Evolutionary conservation across 164 flowering plant species (phyloP).

Genomic region (Santalum album): DNA sequence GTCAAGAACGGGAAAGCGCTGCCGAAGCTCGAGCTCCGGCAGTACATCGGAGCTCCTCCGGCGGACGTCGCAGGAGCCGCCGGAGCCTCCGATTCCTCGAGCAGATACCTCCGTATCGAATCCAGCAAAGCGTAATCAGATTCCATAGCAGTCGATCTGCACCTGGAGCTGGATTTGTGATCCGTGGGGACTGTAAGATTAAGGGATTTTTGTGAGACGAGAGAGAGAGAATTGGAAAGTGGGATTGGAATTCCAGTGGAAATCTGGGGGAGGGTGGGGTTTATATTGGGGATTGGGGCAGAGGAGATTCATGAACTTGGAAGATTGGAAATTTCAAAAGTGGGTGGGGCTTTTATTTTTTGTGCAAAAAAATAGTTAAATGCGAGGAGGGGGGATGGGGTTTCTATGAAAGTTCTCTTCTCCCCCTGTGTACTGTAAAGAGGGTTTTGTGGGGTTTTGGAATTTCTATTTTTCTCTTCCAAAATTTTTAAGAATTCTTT

Average conservation of each 20-base stretch:
- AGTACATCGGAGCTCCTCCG: constrained; percentile 15
- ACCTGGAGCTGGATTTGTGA: not conserved
- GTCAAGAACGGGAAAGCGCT: constrained; percentile 48
- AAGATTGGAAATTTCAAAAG: not conserved
- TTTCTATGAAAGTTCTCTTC: not conserved
- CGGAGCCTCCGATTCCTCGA: constrained; percentile 30
- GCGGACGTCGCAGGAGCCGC: not conserved
- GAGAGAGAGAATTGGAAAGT: not conserved
- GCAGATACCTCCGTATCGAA: constrained; percentile 39
- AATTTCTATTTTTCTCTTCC: no score
- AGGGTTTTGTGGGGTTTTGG: no score
- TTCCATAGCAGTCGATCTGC: not conserved
- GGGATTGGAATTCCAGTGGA: not conserved
- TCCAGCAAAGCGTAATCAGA: constrained; percentile 37
- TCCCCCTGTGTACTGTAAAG: no score
- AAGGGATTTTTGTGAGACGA: not conserved
- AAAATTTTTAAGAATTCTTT: no score
- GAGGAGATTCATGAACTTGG: not conserved
- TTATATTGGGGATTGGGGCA: not conserved
- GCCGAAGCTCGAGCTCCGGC: constrained; percentile 48
- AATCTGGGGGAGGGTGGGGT: not conserved
- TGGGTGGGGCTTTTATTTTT: not conserved
- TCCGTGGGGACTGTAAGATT: not conserved
- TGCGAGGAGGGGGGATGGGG: not conserved
- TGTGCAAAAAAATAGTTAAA: not conserved